Evolutionary conservation across 2,329 filamentous ascomycete genomes (phyloP).

Genomic region (Chaetomiaceae sp.): DNA sequence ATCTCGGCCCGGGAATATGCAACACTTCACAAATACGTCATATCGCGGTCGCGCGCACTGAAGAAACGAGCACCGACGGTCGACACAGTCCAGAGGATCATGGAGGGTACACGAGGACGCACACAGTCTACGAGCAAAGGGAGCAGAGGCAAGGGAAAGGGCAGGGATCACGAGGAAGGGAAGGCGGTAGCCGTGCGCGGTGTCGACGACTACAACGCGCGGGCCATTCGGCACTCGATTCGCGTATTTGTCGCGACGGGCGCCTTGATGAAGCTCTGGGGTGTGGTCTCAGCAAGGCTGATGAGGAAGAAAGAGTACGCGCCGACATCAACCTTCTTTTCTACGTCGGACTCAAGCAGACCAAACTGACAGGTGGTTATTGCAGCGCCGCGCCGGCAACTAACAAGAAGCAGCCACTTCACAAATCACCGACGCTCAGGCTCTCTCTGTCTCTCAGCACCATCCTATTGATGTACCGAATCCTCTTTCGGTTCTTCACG

Average conservation of each 20-base stretch:
- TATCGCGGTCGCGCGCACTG: slow-evolving; percentile 63
- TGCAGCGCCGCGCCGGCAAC: slow-evolving; percentile 25
- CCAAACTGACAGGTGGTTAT: not conserved
- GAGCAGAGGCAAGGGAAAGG: slow-evolving; percentile 29
- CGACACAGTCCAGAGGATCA: slow-evolving; percentile 53
- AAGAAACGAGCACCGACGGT: slow-evolving; percentile 53
- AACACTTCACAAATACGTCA: slow-evolving; percentile 74
- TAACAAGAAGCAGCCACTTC: slow-evolving; percentile 48
- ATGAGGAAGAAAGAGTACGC: slow-evolving; percentile 41
- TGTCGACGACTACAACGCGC: slow-evolving; percentile 64
- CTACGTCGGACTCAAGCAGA: no score
- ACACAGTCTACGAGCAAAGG: slow-evolving; percentile 12
- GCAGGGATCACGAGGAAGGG: slow-evolving; percentile 11
- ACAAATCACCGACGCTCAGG: slow-evolving; percentile 66
- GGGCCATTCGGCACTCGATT: slow-evolving; percentile 65
- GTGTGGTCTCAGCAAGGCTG: slow-evolving; percentile 47
- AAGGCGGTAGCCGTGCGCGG: slow-evolving; percentile 28
- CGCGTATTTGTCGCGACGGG: slow-evolving; percentile 65
- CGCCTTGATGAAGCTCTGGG: slow-evolving; percentile 60
- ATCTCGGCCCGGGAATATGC: slow-evolving; percentile 83
- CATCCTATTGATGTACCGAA: slow-evolving; percentile 81
- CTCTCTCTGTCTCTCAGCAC: slow-evolving; percentile 78
- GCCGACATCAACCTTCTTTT: no score
- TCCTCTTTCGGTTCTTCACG: slow-evolving; percentile 85
- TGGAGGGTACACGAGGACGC: slow-evolving; percentile 36